These are phyloP conservation scores for Syzygium grande DNA, from an alignment of 345 rosid genomes.

Conservation along the genomic window DNA sequence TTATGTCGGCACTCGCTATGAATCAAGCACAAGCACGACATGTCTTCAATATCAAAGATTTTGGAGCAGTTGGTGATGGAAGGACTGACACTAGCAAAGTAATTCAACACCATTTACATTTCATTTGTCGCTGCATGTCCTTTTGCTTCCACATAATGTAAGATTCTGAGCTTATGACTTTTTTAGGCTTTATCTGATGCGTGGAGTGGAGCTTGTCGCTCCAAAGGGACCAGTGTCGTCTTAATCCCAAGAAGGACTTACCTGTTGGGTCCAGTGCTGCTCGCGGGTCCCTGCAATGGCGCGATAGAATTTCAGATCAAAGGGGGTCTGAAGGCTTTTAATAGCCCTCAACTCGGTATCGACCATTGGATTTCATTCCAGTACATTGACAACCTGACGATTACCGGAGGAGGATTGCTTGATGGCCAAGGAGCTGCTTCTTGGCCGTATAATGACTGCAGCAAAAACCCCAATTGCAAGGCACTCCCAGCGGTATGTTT, in stretches of 20 bases:
- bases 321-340: conserved; percentile 8
- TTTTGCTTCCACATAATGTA: background rate
- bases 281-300: conserved; percentile 17
- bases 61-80: conserved; percentile 11
- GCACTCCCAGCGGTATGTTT: conserved; percentile 9
- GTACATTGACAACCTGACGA: background rate
- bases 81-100: conserved; percentile 9
- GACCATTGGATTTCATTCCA: conserved; percentile 13
- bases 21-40: background rate
- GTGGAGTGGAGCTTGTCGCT: conserved; percentile 14
- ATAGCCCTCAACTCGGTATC: background rate
- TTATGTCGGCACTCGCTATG: background rate
- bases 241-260: conserved; percentile 12
- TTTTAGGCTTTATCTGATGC: conserved; percentile 6
- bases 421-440: conserved; percentile 23
- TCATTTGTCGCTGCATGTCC: background rate
- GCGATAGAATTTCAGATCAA: background rate
- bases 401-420: conserved; percentile 17
- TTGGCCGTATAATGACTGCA: conserved; percentile 13
- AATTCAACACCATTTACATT: background rate
- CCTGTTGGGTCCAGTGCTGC: background rate
- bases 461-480: background rate
- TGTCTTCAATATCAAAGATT: background rate
- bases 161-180: background rate
- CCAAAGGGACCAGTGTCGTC: background rate